Percentiles rank a stretch among this genome's conserved stretches.
Conservation (phyloP, 2,329 filamentous ascomycete genomes). For the Phoma sp. region DNA sequence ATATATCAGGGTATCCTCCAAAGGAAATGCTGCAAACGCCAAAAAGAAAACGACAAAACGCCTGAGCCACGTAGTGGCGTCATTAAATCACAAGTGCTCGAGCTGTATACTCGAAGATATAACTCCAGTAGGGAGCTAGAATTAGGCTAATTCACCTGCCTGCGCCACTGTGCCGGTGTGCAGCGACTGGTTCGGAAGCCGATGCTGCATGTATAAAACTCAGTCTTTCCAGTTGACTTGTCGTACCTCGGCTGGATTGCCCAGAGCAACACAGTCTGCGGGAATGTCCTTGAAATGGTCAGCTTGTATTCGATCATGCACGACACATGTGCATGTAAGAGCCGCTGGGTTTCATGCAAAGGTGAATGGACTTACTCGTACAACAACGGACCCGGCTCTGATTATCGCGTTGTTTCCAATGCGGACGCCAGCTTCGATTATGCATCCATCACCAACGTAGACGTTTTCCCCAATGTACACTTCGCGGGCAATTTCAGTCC, state of each 20-base stretch:
- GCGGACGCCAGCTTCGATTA: constrained; percentile 63
- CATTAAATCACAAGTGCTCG: background rate
- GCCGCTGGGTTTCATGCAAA: background rate
- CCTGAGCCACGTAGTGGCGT: constrained; percentile 6
- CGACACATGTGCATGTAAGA: too few species aligned
- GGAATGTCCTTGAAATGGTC: constrained; percentile 52
- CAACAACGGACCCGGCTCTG: constrained; percentile 62
- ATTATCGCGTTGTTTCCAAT: constrained; percentile 62
- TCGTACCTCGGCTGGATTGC: constrained; percentile 54
- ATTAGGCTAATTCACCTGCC: background rate
- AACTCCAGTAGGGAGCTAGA: background rate
- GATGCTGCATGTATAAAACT: background rate
- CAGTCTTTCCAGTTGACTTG: constrained; percentile 26
- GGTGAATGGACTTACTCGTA: constrained; percentile 52
- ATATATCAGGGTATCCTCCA: constrained; percentile 35
- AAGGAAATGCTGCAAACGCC: constrained; percentile 14
- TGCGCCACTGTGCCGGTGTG: too few species aligned
- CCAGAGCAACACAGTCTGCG: constrained; percentile 54
- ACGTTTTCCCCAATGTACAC: constrained; percentile 79
- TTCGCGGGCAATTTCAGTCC: constrained; percentile 71
- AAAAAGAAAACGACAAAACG: background rate
- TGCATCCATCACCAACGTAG: constrained; percentile 68
- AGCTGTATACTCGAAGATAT: background rate
- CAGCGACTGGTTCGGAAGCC: background rate
- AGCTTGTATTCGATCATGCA: constrained; percentile 11